Evolutionary conservation across 345 rosid species (phyloP).

Genomic region (Citrus trifoliata): DNA sequence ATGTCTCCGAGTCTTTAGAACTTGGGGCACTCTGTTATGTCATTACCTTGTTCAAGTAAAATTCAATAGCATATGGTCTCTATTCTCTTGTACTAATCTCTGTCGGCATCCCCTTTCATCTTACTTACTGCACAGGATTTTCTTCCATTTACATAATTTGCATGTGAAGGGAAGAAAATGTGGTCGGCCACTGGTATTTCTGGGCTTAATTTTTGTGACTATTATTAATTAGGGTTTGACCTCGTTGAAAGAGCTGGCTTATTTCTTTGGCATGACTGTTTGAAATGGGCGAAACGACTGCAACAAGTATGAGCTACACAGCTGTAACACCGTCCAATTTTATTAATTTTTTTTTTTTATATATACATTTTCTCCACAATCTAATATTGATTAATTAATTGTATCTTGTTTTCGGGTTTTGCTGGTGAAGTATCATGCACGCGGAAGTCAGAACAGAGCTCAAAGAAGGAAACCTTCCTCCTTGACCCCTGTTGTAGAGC

Average conservation of each 20-base stretch:
- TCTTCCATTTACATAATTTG: slow-evolving; percentile 12
- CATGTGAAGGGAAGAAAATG: slow-evolving; percentile 37
- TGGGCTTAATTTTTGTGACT: background rate
- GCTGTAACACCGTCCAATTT: slow-evolving; percentile 12
- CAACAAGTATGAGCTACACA: background rate
- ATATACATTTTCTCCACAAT: background rate
- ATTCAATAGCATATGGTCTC: background rate
- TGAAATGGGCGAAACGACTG: background rate
- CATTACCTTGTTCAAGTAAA: background rate
- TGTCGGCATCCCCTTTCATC: too few species aligned
- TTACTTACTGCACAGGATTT: too few species aligned
- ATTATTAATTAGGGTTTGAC: slow-evolving; percentile 26
- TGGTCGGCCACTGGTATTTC: slow-evolving; percentile 50
- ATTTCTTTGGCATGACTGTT: slow-evolving; percentile 4
- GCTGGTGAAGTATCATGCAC: background rate
- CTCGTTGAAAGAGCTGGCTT: slow-evolving; percentile 27
- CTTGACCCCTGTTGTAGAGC: background rate
- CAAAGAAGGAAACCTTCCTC: background rate
- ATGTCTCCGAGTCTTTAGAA: background rate
- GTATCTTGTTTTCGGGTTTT: background rate
- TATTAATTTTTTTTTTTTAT: background rate
- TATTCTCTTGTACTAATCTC: too few species aligned
- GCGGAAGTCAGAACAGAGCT: background rate
- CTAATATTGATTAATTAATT: too few species aligned
- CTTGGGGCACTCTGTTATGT: background rate